These are phyloP conservation scores for Hypoxylon rickii DNA, from an alignment of 495 filamentous ascomycete genomes.

Conservation along the genomic window DNA sequence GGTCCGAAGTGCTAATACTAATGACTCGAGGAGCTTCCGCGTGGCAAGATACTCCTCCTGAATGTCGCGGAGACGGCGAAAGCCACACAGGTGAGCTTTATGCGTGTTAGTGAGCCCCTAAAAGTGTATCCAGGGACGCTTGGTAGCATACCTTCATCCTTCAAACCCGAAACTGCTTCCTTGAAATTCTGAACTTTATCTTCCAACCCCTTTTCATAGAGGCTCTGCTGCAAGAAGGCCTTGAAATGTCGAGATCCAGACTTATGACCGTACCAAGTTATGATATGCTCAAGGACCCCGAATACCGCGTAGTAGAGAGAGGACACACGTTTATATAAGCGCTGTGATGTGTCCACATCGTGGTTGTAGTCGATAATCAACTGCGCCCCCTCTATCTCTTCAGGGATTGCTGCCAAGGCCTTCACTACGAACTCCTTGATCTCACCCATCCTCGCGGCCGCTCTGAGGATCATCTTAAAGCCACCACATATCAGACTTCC, in stretches of 20 bases:
- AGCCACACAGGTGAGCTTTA: not conserved
- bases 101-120: not conserved
- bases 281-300: conserved; percentile 7
- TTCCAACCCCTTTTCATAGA: conserved; percentile 9
- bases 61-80: not conserved
- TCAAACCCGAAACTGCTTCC: not conserved
- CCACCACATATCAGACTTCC: conserved; percentile 10
- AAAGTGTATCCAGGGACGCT: not conserved
- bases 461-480: conserved; percentile 10
- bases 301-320: conserved; percentile 5
- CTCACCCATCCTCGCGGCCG: conserved; percentile 9
- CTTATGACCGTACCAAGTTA: conserved; percentile 6
- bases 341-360: conserved; percentile 3
- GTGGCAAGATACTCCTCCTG: not conserved
- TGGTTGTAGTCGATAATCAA: conserved; percentile 11
- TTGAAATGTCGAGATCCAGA: conserved; percentile 1
- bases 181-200: conserved; percentile 4
- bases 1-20: not conserved
- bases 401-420: conserved; percentile 7
- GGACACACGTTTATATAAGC: conserved; percentile 5
- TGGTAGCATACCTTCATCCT: not conserved
- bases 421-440: conserved; percentile 9
- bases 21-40: not conserved
- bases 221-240: conserved; percentile 1
- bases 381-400: conserved; percentile 11